These are phyloP conservation scores for Pistacia integerrima DNA, from an alignment of 345 rosid genomes.

Conservation along the genomic window DNA sequence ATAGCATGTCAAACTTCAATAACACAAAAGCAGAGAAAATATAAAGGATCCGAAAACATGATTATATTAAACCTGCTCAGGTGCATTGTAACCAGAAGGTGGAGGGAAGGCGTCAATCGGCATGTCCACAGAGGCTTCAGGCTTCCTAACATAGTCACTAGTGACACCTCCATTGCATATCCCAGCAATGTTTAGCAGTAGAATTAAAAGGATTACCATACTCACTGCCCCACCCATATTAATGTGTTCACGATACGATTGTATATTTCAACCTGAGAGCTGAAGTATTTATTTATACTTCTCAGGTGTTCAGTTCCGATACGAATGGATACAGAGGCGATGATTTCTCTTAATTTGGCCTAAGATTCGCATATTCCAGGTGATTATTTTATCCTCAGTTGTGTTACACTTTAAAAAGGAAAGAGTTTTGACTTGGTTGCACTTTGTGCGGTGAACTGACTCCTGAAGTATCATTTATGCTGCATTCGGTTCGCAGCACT, in stretches of 20 bases:
- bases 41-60: too few species aligned
- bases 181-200: slow-evolving; percentile 4
- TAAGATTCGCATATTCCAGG: not conserved
- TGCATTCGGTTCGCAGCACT: too few species aligned
- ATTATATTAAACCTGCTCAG: slow-evolving; percentile 32
- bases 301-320: not conserved
- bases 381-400: not conserved
- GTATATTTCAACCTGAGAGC: not conserved
- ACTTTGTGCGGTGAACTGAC: not conserved
- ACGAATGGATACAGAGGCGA: not conserved
- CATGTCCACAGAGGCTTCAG: slow-evolving; percentile 23
- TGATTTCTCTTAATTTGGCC: not conserved
- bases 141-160: slow-evolving; percentile 25
- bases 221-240: not conserved
- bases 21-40: too few species aligned
- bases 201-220: not conserved
- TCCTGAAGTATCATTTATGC: not conserved
- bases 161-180: slow-evolving; percentile 33
- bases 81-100: slow-evolving; percentile 35
- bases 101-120: slow-evolving; percentile 22
- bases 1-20: not conserved
- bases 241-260: too few species aligned
- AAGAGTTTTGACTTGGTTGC: not conserved
- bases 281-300: not conserved
- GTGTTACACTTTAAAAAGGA: not conserved